Base-by-base conservation (phyloP, 2,329 filamentous ascomycete species). In the Canariomyces notabilis region DNA sequence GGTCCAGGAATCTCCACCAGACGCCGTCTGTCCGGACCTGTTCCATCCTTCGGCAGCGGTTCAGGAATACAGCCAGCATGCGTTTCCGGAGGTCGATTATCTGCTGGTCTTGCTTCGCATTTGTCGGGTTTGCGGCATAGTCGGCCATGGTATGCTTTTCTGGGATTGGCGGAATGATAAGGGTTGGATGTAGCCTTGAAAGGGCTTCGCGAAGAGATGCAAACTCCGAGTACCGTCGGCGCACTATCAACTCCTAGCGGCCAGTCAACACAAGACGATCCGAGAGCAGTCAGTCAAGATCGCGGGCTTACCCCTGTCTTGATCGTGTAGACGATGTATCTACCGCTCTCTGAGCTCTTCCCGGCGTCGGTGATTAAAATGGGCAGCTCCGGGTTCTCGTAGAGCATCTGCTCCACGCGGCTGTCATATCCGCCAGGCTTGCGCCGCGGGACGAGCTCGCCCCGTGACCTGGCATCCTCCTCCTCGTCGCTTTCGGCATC, bases 71-170 rank as follows among this genome's bases (percentile, higher is more conserved):
- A 4, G 87, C 86, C 44, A 98, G 67, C 93, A 98, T 98, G 59
- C 93, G 87, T 72, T 97, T 97, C 49, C 93, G 81, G 55, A 97
- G 72, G 62, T 98, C 93, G 54, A 98, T 98, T 37, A 97, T 98
- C 50, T 91, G 87, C 48, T 89, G 85, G 64, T 98, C 94, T 67
- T 98, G 91, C 66, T 96, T 98, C 15, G 94, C 94, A 60, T 91
- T 96, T 31, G 93, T 98, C 2, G 94, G 93, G 59, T 95, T 97
- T 21, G 94, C 90, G 14, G 93, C 93, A 63, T 98, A 98, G 66
- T 98, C 93, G 51, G 91, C 91, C 85, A 98, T 95, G 37, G 89
- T 93, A 67, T 98, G 93, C 68, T 98, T 98, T 70, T 98, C 94
- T 18, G 93, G 93, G 60, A 98, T 98, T 3, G 93, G 93, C 6